These are phyloP conservation scores for Leptomonas pyrrhocoris DNA, from an alignment of 208 protist species.

Conservation along the genomic window DNA sequence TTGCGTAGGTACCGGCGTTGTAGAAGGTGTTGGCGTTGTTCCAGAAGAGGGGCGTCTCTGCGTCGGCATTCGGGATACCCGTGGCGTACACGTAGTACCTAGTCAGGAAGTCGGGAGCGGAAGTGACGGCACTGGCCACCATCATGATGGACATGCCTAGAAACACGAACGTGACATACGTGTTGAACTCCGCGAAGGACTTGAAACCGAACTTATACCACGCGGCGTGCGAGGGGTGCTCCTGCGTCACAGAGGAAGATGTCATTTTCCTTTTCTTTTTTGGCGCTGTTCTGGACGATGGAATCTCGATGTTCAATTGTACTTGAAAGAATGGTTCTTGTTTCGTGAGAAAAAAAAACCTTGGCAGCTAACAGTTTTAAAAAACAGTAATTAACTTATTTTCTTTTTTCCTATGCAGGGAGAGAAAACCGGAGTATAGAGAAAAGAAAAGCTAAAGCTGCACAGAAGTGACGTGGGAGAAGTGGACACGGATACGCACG, in stretches of 20 bases:
- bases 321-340: constrained; percentile 5
- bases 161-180: constrained; percentile 82
- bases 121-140: constrained; percentile 83
- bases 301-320: background rate
- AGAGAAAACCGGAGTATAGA: background rate
- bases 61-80: constrained; percentile 40
- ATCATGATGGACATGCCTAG: constrained; percentile 90
- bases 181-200: constrained; percentile 61
- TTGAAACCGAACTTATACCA: constrained; percentile 61
- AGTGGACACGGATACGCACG: background rate
- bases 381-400: background rate
- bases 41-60: constrained; percentile 62
- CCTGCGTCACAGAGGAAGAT: background rate
- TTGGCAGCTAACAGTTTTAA: background rate
- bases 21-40: constrained; percentile 83
- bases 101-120: constrained; percentile 75
- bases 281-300: background rate
- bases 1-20: constrained; percentile 66
- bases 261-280: constrained; percentile 9
- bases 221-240: constrained; percentile 7
- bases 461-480: background rate
- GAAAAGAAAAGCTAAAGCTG: constrained; percentile 1
- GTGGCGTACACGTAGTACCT: constrained; percentile 81
- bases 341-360: background rate
- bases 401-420: constrained; percentile 5